Base-by-base conservation (phyloP, 2,329 filamentous ascomycete species). In the Pseudocercospora vitis region DNA sequence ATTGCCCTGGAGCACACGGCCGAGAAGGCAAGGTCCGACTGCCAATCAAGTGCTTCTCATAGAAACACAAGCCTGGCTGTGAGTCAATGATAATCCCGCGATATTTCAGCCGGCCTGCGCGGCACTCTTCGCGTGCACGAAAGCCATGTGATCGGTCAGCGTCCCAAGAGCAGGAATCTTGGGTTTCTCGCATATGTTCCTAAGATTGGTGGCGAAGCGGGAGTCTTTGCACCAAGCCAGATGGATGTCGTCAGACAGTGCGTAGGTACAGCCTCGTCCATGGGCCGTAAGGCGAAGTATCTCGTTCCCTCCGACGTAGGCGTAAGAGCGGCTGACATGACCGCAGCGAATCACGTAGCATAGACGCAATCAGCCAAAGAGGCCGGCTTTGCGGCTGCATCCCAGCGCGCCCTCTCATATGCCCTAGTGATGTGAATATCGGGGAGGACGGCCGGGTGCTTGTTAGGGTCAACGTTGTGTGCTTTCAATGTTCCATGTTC, bases 241-340 rank as follows among this genome's bases (percentile, higher is more conserved):
- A n/a, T n/a, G n/a, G n/a, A n/a, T n/a, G n/a, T n/a, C n/a, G n/a
- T n/a, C n/a, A n/a, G 18, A 19, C 19, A 16, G 35, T 19, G 12
- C 19, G 14, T 29, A 40, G 35, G 35, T 40, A 40, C 35, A 40
- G 35, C 35, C 35, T 40, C 19, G 35, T 40, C 35, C 35, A 40
- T 19, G 35, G 19, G 35, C 35, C 8, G 35, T 40, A 40, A 40
- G 35, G 35, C 35, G 35, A 23, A 23, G 16, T 40, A n/a, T 24
- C 11, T 40, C 7, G 35, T 19, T 40, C 35, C 35, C 14, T 29
- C 35, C 14, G 35, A 18, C 18, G 18, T 16, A 14, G n/a, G 11
- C 21, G 35, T 35, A 39, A 19, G 35, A 39, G 35, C 35, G 18
- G 35, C 35, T 39, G 35, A 39, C 16, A 40, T 40, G 4, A 12